Evolutionary conservation across 306 rosid species (phyloP), one percentile per base, ranked within the genome.

Genomic region (Ochetophila trinervis): DNA sequence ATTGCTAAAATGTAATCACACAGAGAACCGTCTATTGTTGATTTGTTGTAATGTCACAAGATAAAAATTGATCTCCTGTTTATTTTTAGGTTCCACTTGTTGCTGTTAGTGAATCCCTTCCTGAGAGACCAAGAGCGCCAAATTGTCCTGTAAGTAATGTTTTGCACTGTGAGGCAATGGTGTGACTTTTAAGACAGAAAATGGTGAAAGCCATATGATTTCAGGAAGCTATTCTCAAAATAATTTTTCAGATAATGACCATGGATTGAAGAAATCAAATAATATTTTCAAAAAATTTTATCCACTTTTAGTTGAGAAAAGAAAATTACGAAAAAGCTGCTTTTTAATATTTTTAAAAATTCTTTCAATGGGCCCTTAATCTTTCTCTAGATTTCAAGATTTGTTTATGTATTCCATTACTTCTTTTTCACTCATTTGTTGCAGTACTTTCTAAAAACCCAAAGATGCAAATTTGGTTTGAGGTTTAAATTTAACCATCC

Each of bases 401-500:
- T 74, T 66, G 66, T 66, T 66, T 68, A 62, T 48, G 16, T 51
- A 45, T 71, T 69, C 47, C 20, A 69, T 71, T 67, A 55, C 75
- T 70, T 63, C 50, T 32, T 16, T 78, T 78, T 34, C 54, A 53
- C 40, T 50, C 22, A 57, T 67, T 52, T 63, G 17, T 70, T 75
- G 80, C 91, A 93, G 98, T 90, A 72, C 81, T 93, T 87, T 79
- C 34, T 93, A 60, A 93, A 93, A 74, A 93, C 97, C 74, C 95
- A 87, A 72, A 90, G 84, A 84, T 93, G 98, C 88, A 90, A 90
- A 79, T 93, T 85, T 83, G 98, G 97, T 76, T 65, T 82, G 62
- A 84, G 77, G 72, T 93, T 97, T 87, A 93, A 86, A 82, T 93
- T 93, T 74, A 89, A 93, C 73, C 98, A 93, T 76, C 98, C 98